Conservation (phyloP, 192 early-diverging fungal species). For the Phycomyces blakesleeanus region DNA sequence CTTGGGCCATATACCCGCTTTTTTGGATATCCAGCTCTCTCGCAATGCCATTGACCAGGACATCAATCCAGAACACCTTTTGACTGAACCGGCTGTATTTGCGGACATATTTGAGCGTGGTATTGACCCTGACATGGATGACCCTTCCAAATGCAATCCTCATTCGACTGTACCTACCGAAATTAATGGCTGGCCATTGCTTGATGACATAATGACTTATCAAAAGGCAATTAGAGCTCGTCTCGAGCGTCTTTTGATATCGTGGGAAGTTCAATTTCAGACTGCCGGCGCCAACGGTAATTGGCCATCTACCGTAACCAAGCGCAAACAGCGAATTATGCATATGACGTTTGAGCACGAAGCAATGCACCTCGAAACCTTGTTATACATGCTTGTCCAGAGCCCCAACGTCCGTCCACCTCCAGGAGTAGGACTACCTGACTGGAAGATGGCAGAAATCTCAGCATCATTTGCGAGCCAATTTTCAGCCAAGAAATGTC, state of each 20-base stretch:
- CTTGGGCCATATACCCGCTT: conserved; percentile 77
- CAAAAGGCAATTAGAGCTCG: conserved; percentile 60
- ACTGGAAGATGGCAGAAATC: conserved; percentile 7
- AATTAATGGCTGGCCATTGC: conserved; percentile 63
- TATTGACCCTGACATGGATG: conserved; percentile 86
- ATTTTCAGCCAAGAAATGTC: background rate
- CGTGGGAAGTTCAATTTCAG: conserved; percentile 17
- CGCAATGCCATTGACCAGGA: conserved; percentile 22
- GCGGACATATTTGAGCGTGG: conserved; percentile 89
- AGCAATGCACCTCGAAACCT: conserved; percentile 89
- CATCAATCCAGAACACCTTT: background rate
- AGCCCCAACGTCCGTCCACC: conserved; percentile 41
- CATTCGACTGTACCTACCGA: conserved; percentile 65
- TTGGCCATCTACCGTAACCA: conserved; percentile 23
- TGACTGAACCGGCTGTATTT: conserved; percentile 60
- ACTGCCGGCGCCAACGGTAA: conserved; percentile 18
- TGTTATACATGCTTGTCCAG: conserved; percentile 89
- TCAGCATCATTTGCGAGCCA: background rate
- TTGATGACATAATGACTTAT: conserved; percentile 63
- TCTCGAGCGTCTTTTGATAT: conserved; percentile 40
- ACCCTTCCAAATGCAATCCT: conserved; percentile 65
- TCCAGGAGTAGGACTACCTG: conserved; percentile 34
- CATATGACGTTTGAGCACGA: conserved; percentile 95
- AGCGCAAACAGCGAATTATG: conserved; percentile 54
- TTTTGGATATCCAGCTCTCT: conserved; percentile 62